Conservation (phyloP, 2,329 filamentous ascomycete genomes). For the Emericellopsis cladophorae region DNA sequence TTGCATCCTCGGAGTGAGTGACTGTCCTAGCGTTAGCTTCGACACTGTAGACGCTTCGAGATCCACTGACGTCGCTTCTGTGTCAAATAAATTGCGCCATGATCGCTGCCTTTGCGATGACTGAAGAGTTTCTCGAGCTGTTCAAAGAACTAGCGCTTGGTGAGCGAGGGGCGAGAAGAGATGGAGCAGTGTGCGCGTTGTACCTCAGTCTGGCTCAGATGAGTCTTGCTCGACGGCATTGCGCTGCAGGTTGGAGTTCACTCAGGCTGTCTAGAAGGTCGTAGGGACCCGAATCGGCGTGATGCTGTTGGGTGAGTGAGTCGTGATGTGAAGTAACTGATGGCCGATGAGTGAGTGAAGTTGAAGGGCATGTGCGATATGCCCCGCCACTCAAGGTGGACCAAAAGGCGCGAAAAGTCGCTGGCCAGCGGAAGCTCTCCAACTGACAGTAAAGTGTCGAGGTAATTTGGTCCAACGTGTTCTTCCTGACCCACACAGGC, state of each 20-base stretch:
- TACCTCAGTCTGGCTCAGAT: constrained; percentile 1
- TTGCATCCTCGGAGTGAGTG: constrained; percentile 26
- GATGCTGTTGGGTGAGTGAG: too few relatives aligned
- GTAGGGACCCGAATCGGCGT: too few relatives aligned
- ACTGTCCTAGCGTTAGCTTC: constrained; percentile 19
- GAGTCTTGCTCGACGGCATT: not conserved
- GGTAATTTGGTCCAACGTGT: too few relatives aligned
- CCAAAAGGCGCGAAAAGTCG: too few relatives aligned
- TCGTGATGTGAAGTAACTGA: too few relatives aligned
- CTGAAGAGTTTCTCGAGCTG: constrained; percentile 57
- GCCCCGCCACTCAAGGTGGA: too few relatives aligned
- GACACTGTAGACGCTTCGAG: not conserved
- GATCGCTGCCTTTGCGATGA: constrained; percentile 51
- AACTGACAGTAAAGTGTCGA: too few relatives aligned
- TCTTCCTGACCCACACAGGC: too few relatives aligned
- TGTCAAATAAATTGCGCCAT: constrained; percentile 61
- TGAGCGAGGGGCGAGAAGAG: not conserved
- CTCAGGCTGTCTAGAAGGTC: not conserved
- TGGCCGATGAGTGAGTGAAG: too few relatives aligned
- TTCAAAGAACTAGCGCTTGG: constrained; percentile 54
- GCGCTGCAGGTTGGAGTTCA: not conserved
- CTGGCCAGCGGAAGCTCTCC: too few relatives aligned
- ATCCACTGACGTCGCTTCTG: constrained; percentile 59
- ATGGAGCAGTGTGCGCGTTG: not conserved
- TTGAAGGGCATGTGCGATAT: too few relatives aligned